These are phyloP conservation scores for Fusarium buharicum DNA, from an alignment of 2,329 filamentous ascomycete genomes.

Conservation along the genomic window DNA sequence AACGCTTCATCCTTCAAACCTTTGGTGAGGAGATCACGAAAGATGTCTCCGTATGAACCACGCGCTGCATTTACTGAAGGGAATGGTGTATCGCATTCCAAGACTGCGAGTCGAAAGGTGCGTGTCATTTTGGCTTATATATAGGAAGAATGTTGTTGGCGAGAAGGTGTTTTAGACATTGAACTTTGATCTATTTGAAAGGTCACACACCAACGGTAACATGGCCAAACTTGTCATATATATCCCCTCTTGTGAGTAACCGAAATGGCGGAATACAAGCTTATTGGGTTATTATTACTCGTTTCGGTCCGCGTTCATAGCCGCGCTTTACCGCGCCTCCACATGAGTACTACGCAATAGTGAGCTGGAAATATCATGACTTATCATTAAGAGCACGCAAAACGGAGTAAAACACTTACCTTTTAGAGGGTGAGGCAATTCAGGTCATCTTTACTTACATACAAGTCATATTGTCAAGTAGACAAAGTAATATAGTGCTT, in stretches of 20 bases:
- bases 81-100: conserved; percentile 50
- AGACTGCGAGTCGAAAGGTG: conserved; percentile 43
- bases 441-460: too few species aligned
- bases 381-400: background rate
- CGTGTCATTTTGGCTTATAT: conserved; percentile 32
- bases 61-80: conserved; percentile 41
- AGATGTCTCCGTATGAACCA: conserved; percentile 49
- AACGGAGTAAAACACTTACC: too few species aligned
- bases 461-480: too few species aligned
- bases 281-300: conserved; percentile 34
- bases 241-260: conserved; percentile 14
- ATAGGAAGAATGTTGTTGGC: background rate
- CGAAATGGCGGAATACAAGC: conserved; percentile 35
- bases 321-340: conserved; percentile 41
- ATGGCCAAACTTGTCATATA: conserved; percentile 16
- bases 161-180: background rate
- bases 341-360: conserved; percentile 12
- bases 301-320: conserved; percentile 38
- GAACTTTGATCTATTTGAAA: conserved; percentile 9
- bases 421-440: too few species aligned
- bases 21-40: conserved; percentile 43
- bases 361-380: background rate
- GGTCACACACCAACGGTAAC: conserved; percentile 2
- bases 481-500: too few species aligned
- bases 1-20: conserved; percentile 39